A percentile compares a stretch with the other conserved stretches of the same genome.
Evolutionary conservation across 1,139 yeast species (phyloP).

Genomic region (Yamadazyma trypodendri): DNA sequence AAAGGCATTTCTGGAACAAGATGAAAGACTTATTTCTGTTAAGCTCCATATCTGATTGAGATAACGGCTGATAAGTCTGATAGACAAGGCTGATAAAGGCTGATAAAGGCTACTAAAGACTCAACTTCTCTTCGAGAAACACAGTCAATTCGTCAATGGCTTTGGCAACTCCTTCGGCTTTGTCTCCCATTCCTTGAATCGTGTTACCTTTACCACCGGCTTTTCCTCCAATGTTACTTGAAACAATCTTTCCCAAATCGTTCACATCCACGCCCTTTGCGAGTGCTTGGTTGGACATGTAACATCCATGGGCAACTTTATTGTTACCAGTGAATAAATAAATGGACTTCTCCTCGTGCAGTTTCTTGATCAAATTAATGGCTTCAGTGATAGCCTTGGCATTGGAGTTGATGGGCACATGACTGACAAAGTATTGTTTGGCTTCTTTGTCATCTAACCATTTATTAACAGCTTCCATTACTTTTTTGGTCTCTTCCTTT

Average conservation of each 20-base stretch:
- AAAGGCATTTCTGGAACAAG: too few relatives aligned
- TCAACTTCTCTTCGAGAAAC: slow-evolving; percentile 59
- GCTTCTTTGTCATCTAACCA: slow-evolving; percentile 54
- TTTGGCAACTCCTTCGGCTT: slow-evolving; percentile 60
- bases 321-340: slow-evolving; percentile 81
- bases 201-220: slow-evolving; percentile 98
- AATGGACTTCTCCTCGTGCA: slow-evolving; percentile 71
- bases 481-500: slow-evolving; percentile 82
- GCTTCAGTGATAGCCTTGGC: slow-evolving; percentile 96
- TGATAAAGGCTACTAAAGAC: too few relatives aligned
- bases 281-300: slow-evolving; percentile 70
- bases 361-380: slow-evolving; percentile 77
- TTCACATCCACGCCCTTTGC: slow-evolving; percentile 74
- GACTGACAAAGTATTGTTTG: slow-evolving; percentile 59
- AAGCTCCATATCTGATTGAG: too few relatives aligned
- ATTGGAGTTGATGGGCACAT: slow-evolving; percentile 71
- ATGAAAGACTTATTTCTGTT: too few relatives aligned
- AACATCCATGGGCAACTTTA: slow-evolving; percentile 95
- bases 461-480: slow-evolving; percentile 72
- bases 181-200: slow-evolving; percentile 96
- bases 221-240: slow-evolving; percentile 84
- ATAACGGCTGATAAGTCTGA: not conserved
- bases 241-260: slow-evolving; percentile 70
- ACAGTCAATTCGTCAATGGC: slow-evolving; percentile 72
- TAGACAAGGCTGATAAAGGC: too few relatives aligned